These are phyloP conservation scores for Begonia peltatifolia DNA, from an alignment of 306 rosid species.

Conservation along the genomic window DNA sequence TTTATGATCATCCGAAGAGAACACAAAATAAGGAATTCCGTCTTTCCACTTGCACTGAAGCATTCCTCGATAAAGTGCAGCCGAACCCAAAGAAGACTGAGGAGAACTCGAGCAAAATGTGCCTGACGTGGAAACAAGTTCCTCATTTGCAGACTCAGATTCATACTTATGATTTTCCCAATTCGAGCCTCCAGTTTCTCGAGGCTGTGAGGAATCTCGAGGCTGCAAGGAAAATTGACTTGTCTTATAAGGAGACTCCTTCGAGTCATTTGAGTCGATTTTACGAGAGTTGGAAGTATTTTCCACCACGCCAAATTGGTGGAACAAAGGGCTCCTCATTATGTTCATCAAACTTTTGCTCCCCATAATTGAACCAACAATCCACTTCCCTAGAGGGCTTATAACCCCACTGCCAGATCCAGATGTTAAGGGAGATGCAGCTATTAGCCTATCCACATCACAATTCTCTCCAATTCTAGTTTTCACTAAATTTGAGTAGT, in stretches of 20 bases:
- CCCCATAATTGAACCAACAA: no score
- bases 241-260: constrained; percentile 31
- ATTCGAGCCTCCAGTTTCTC: constrained; percentile 17
- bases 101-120: constrained; percentile 36
- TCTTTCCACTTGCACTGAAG: constrained; percentile 82
- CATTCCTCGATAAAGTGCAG: constrained; percentile 62
- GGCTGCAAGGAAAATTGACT: constrained; percentile 30
- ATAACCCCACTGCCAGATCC: no score
- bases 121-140: constrained; percentile 12
- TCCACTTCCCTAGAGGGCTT: no score
- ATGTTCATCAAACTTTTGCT: constrained; percentile 70
- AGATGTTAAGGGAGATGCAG: no score
- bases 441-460: constrained; percentile 14
- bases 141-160: constrained; percentile 3
- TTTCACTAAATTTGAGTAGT: constrained; percentile 21
- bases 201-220: constrained; percentile 26
- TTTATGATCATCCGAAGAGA: constrained; percentile 64
- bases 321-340: constrained; percentile 58
- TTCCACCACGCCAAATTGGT: constrained; percentile 32
- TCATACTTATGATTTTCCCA: constrained; percentile 22
- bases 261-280: constrained; percentile 25
- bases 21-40: constrained; percentile 69
- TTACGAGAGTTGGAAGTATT: constrained; percentile 24
- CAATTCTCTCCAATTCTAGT: constrained; percentile 14
- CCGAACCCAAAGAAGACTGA: constrained; percentile 30